Base-by-base conservation (phyloP, 176 grass and related monocot genomes). In the Oryza australiensis region DNA sequence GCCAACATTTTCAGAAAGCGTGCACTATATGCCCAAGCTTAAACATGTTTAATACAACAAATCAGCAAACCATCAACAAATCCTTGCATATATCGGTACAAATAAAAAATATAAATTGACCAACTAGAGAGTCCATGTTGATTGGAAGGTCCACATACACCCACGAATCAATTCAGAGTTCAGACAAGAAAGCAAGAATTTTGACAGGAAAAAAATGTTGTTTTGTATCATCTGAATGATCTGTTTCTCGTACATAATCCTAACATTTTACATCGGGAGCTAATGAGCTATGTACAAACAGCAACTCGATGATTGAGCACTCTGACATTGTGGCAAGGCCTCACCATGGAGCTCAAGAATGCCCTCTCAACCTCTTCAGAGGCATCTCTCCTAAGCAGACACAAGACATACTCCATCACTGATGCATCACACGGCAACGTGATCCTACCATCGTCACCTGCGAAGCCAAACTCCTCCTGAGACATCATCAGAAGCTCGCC, bases 351-450 rank as follows among this genome's bases (percentile, higher is more conserved):
- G 71, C 83, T 84, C 69, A 91, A 55, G 68, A 93, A 65, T 4
- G 78, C 85, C 26, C 74, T 86, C 73, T 86, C 84, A 2, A 92
- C 81, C 26, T 89, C 89, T 68, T 82, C 12, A 1, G 89, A 85
- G 2, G 79, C 70, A 11, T 78, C 76, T 78, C 84, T 74, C 5
- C 79, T 74, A n/a, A 94, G 15, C 85, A 92, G 76, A 6, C 72
- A 84, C 66, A 92, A 40, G 0, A 67, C 79, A 34, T 94, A 90
- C 30, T 94, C 84, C 74, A 92, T 73, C 28, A 76, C 80, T 0
- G 32, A 48, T 27, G 77, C 81, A 10, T 94, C 87, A 7, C 78
- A 94, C 0, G 82, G 82, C 78, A 87, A 30, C 3, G 33, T 69
- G 77, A 87, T 81, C 70, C 32, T 73, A 1, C 71, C 43, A 13